Base-by-base conservation (phyloP, 306 rosid species). In the Oxytropis ochrocephala region DNA sequence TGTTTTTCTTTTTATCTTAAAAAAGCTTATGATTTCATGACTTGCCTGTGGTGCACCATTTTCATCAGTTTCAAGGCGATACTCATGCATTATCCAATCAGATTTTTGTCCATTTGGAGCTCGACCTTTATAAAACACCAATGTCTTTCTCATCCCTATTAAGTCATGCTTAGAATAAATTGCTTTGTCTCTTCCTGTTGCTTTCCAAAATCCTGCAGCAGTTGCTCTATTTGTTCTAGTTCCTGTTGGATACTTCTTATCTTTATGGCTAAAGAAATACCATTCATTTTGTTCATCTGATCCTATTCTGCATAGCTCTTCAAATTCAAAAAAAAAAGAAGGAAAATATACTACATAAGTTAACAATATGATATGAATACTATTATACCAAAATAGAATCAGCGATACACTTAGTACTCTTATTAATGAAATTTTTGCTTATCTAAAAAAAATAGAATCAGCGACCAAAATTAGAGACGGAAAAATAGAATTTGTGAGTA, bases 71-170 rank as follows among this genome's bases (percentile, higher is more conserved):
- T 92, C 92, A 58, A 92, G 98, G 0, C 98, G 83, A 69, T 92
- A 92, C 43, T 92, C 98, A 30, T 92, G 98, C 98, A 92, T 92
- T 12, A 92, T 92, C 98, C 98, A 92, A 75, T 92, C 98, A 0
- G 98, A 92, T n/a, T 92, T 92, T 74, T 86, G 98, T 11, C 98
- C 98, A 80, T 92, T 92, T 1, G 98, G 98, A 29, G 98, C 98
- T 78, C 98, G 76, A 12, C 98, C 98, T 82, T 92, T 83, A 11
- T 92, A 89, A 60, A 89, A 92, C 18, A 92, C 98, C 12, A 92
- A 79, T 24, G 98, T 92, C 78, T 92, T 92, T 62, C 98, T 89
- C 98, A 92, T 92, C 19, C 98, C 98, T 14, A 92, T 77, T 21
- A 92, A 73, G 24, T 88, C 91, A 64, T 92, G 88, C 79, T 89